Evolutionary conservation across 257 asterid species (phyloP), one percentile per base, ranked within the genome.

Genomic region (Nemophila menziesii): DNA sequence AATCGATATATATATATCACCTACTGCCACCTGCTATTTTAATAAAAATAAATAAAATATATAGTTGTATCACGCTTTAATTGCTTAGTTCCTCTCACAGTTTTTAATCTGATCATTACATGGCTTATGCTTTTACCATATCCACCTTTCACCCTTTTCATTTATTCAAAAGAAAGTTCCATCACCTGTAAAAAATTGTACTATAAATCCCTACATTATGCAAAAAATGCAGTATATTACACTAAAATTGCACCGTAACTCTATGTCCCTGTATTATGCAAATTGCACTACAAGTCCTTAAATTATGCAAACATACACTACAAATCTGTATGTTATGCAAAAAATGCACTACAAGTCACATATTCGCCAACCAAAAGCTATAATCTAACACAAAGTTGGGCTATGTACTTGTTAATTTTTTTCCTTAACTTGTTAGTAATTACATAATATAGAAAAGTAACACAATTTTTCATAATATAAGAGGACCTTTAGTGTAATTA

Each of bases 1-100:
- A n/a, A n/a, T n/a, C n/a, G n/a, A n/a, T n/a, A 50, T 84, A 89
- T 63, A 83, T 89, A 89, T 95, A 70, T 89, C 97, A 59, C 97
- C 97, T 60, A 84, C 95, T 33, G 94, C 98, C 47, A 84, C 97
- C 97, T 89, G 78, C 41, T 67, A 19, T 29, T 2, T 29, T 16
- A 17, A 19, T 41, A 8, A 14, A 41, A 41, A 2, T 13, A 29
- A 29, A 29, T 5, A 41, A 13, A 43, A 51, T 84, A 89, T 48
- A 89, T 84, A 14, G 98, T 78, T 4, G 95, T 93, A 62, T 89
- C 98, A 60, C 83, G 67, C 87, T 80, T 89, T 72, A 89, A 54
- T 50, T 89, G 98, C 62, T 80, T 89, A 36, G 95, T 89, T 44
- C 98, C 98, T 63, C 76, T 89, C 44, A 89, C 90, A 44, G 92